A percentile compares a stretch with the other conserved stretches of the same genome.
Conservation (phyloP, 805 yeast species). For the Starmera caribaea region DNA sequence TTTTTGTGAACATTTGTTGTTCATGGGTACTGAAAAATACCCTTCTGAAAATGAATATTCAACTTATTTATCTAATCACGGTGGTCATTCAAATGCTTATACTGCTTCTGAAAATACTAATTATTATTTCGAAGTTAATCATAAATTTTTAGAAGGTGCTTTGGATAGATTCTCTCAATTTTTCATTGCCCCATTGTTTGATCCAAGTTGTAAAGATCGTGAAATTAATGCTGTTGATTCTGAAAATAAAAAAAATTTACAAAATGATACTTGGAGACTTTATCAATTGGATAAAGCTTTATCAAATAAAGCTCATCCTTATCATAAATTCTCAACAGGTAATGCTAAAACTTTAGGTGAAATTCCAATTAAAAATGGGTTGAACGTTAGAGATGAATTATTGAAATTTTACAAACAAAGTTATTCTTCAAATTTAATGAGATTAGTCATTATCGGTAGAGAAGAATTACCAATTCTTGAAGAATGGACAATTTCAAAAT, state of each 20-base stretch:
- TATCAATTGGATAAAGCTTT: slow-evolving; percentile 74
- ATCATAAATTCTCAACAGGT: slow-evolving; percentile 85
- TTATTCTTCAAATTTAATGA: slow-evolving; percentile 87
- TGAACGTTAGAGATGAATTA: slow-evolving; percentile 75
- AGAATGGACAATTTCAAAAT: slow-evolving; percentile 57
- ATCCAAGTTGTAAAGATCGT: slow-evolving; percentile 68
- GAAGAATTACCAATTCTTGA: slow-evolving; percentile 68
- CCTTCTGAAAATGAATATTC: slow-evolving; percentile 75
- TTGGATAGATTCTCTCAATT: slow-evolving; percentile 90
- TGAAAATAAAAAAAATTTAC: slow-evolving; percentile 90
- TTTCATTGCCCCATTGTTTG: slow-evolving; percentile 77
- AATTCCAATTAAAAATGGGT: slow-evolving; percentile 46
- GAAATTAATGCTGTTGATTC: slow-evolving; percentile 94
- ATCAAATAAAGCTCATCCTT: slow-evolving; percentile 72
- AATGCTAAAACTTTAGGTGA: slow-evolving; percentile 65
- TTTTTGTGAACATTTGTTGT: slow-evolving; percentile 63
- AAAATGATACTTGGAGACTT: slow-evolving; percentile 81
- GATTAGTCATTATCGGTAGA: slow-evolving; percentile 73
- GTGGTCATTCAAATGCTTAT: slow-evolving; percentile 88
- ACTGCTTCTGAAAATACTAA: slow-evolving; percentile 86
- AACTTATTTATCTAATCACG: slow-evolving; percentile 68
- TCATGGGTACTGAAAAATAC: slow-evolving; percentile 74
- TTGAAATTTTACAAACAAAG: slow-evolving; percentile 60
- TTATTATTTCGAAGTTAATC: slow-evolving; percentile 78
- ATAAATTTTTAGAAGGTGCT: slow-evolving; percentile 74